A percentile compares a stretch with the other conserved stretches of the same genome.
Evolutionary conservation across 108 stramenopile species (phyloP).

Genomic region (Aureococcus anophagefferens): DNA sequence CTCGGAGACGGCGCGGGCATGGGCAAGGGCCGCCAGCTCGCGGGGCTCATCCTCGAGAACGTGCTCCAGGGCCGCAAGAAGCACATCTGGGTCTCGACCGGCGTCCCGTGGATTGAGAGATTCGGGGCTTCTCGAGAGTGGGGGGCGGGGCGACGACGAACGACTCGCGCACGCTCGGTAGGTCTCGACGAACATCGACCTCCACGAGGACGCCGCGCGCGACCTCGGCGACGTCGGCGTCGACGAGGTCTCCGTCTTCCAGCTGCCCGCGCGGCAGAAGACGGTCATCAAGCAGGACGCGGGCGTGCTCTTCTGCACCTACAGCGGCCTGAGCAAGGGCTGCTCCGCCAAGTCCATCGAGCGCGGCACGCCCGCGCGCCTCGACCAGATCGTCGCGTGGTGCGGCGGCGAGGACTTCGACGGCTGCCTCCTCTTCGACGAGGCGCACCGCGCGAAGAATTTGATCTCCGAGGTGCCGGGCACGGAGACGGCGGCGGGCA

Average conservation of each 20-base stretch:
- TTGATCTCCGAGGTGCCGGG: background rate
- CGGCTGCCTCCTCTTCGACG: slow-evolving; percentile 50
- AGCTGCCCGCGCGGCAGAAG: background rate
- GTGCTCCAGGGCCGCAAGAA: slow-evolving; percentile 14
- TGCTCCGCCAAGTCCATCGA: slow-evolving; percentile 10
- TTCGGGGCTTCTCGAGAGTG: too few relatives aligned
- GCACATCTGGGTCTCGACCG: slow-evolving; percentile 32
- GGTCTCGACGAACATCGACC: background rate
- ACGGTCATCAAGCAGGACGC: background rate
- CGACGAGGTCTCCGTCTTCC: background rate
- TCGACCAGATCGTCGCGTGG: slow-evolving; percentile 53
- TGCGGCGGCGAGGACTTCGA: slow-evolving; percentile 52
- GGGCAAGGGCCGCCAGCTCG: slow-evolving; percentile 44
- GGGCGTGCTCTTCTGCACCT: slow-evolving; percentile 48
- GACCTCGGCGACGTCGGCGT: slow-evolving; percentile 18
- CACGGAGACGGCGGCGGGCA: slow-evolving; percentile 13
- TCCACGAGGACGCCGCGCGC: background rate
- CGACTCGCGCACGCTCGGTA: too few relatives aligned
- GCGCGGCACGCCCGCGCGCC: slow-evolving; percentile 21
- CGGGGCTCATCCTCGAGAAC: slow-evolving; percentile 34
- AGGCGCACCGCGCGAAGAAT: slow-evolving; percentile 37
- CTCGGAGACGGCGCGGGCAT: slow-evolving; percentile 54
- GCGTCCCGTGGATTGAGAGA: too few relatives aligned
- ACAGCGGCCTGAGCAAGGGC: slow-evolving; percentile 25
- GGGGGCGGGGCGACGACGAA: too few relatives aligned